These are phyloP conservation scores for Tuber magnatum DNA, from an alignment of 495 filamentous ascomycete species.

Conservation along the genomic window DNA sequence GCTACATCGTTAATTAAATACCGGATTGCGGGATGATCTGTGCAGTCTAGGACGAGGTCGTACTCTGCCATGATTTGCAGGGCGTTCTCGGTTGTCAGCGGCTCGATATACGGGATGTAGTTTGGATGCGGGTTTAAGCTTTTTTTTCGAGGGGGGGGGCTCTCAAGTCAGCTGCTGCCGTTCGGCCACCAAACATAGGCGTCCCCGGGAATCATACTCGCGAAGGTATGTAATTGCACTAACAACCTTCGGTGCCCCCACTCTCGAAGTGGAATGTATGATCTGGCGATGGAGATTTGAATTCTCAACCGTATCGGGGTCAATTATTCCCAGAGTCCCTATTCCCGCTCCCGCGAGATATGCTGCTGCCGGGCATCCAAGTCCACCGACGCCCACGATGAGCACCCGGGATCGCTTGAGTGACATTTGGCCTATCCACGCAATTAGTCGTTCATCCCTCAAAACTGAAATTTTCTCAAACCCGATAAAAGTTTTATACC, in stretches of 20 bases:
- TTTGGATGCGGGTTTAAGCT: slow-evolving; percentile 29
- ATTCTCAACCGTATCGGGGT: slow-evolving; percentile 76
- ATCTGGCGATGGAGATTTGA: slow-evolving; percentile 95
- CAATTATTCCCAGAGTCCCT: slow-evolving; percentile 73
- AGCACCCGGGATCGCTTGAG: slow-evolving; percentile 65
- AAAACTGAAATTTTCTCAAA: not conserved
- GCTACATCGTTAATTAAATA: slow-evolving; percentile 90
- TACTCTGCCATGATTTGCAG: slow-evolving; percentile 46
- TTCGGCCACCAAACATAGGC: not conserved
- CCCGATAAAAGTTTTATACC: slow-evolving; percentile 45
- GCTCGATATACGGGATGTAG: slow-evolving; percentile 35
- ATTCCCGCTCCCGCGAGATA: slow-evolving; percentile 86
- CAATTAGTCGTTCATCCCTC: slow-evolving; percentile 3
- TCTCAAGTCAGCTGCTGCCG: not conserved
- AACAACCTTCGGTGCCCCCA: slow-evolving; percentile 75
- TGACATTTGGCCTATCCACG: slow-evolving; percentile 61
- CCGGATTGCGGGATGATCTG: slow-evolving; percentile 76
- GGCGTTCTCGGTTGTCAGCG: slow-evolving; percentile 45
- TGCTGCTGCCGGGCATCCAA: slow-evolving; percentile 83
- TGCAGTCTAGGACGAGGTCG: slow-evolving; percentile 82
- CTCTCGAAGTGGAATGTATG: slow-evolving; percentile 59
- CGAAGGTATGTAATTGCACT: slow-evolving; percentile 63
- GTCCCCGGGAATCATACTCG: slow-evolving; percentile 47
- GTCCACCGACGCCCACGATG: slow-evolving; percentile 82
- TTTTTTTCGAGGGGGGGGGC: not conserved